Evolutionary conservation across 2,329 filamentous ascomycete genomes (phyloP), one percentile per base, ranked within the genome.

Genomic region (Penicillium sp.): DNA sequence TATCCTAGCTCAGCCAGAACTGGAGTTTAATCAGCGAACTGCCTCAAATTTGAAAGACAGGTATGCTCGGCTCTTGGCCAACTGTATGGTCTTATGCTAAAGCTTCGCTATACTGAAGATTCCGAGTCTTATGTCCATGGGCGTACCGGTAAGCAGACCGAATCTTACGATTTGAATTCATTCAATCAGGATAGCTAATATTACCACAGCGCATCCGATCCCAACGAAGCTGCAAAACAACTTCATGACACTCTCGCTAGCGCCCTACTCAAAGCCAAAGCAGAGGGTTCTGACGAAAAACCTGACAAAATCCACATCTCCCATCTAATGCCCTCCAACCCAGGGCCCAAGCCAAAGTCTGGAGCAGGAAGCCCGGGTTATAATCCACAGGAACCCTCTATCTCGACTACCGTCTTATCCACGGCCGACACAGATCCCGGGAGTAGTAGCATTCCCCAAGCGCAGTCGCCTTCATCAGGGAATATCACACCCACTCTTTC

Each of bases 31-130:
- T 57, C 75, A 79, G 11, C 76, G 85, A 28, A 85, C 79, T n/a
- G 80, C 84, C 10, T 79, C 84, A 25, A 85, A 87, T 61, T 68
- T 88, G 45, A 88, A 87, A 70, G 85, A 88, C 65, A 76, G 82
- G 66, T 81, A 76, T 51, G 61, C 11, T 25, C 36, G 35, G 22
- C 14, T 49, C 26, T 26, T 50, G 16, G 16, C 17, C 41, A 43
- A 40, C 10, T 38, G 5, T 30, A 6, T 47, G 28, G 60, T 64
- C 3, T 47, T 30, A 26, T 49, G 38, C 66, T 26, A 60, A 71
- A 50, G 52, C 62, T 31, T 69, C 64, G 45, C 38, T 33, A 22
- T 54, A 51, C 19, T 58, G 22, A 45, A 76, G 77, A 49, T 83
- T 83, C 58, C 77, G 82, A 42, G 80, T 82, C 11, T 83, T 81